Base-by-base conservation (phyloP, 495 filamentous ascomycete genomes). In the Trypethelium eluteriae region DNA sequence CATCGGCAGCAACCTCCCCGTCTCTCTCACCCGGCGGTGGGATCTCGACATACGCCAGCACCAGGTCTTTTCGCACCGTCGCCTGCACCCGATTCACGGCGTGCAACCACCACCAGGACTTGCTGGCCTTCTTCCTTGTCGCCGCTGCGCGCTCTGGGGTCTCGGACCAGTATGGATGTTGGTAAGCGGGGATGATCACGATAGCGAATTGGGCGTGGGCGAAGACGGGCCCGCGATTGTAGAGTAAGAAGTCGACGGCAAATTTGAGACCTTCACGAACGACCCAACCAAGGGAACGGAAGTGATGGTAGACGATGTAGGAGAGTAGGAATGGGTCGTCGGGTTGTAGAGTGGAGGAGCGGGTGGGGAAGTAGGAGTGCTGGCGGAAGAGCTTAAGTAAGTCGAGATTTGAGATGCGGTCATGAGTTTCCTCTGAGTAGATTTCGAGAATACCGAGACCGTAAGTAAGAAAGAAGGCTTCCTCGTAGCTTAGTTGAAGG, bases 211-310 rank as follows among this genome's bases (percentile, higher is more conserved):
- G 91, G 41, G 93, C 93, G 74, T 99, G 94, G 6, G 89, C 83
- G 75, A 97, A 98, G 2, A 91, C 93, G 0, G 95, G 94, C 0
- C 94, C 94, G n/a, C 92, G 88, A 66, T 92, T 86, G 78, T 99
- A 99, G 35, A 99, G 83, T 34, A 99, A 81, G 78, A 88, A 96
- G 76, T 99, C 95, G 36, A 90, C 89, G 64, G 88, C 90, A 73
- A 99, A 99, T 76, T 99, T 99, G 70, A 96, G 85, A 49, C 95
- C 94, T 35, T 89, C 85, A 18, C 95, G 89, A 0, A 93, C 86
- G n/a, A 96, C 90, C 94, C 94, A 99, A 59, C 94, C 94, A 0
- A 98, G 82, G 6, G 92, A 95, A 35, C 94, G 90, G 78, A 94
- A 99, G 76, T 99, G 94, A 72, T 99, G 94, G 72, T 96, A 99